Evolutionary conservation across 2,329 filamentous ascomycete species (phyloP), one percentile per base, ranked within the genome.

Genomic region (Sordariomycetes sp.): DNA sequence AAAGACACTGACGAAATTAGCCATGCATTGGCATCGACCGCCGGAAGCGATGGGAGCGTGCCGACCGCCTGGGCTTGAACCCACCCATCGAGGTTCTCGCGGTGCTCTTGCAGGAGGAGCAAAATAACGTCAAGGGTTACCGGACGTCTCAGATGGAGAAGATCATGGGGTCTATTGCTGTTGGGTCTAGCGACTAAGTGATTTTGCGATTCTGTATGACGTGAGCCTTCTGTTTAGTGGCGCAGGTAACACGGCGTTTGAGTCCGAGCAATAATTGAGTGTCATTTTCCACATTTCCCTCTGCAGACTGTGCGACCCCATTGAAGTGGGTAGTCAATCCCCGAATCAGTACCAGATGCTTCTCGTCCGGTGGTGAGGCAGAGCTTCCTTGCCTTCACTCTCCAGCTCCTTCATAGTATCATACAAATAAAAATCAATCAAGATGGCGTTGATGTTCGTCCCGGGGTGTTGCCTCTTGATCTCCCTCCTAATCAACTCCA

Each of bases 391-490:
- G 34, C 77, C 66, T 43, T 66, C 55, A 1, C 61, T 65, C 56
- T 96, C 90, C 52, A 83, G 57, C 50, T 86, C 82, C 57, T 96
- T 98, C 62, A 92, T 87, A 14, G 82, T 78, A 60, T 98, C 92
- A 53, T 98, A 98, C 36, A 98, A 64, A 57, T 95, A 94, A 60
- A 96, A 98, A 58, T 98, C 92, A 42, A 98, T 92, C 47, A 98
- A 58, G 25, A 96, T 86, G 18, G 92, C 88, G 53, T 98, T 98
- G 46, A 81, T 59, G 34, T 74, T 66, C 1, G 79, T 70, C 8
- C 81, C 77, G 1, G 87, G 84, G 48, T 95, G 77, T 11, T 75
- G 58, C 30, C 68, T 72, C 37, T 79, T 50, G 33, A 98, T 96
- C 54, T 95, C 85, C 21, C 82, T 72, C 34, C 79, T 70, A 42